Conservation (phyloP, 805 yeast genomes). For the Teunomyces aglyptinius region DNA sequence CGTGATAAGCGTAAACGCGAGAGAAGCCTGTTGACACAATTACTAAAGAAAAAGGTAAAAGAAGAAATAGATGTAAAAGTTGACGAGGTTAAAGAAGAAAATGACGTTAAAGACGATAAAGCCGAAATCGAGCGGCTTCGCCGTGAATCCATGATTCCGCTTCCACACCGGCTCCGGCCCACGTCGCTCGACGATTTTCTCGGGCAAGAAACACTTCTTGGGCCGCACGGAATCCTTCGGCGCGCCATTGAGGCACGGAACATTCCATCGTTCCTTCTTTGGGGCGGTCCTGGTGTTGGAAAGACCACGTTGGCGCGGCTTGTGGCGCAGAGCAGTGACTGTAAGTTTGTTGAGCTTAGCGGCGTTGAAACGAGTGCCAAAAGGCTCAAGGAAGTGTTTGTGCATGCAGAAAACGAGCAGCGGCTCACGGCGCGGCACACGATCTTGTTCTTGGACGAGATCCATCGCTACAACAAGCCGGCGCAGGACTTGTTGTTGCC, state of each 20-base stretch:
- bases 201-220: slow-evolving; percentile 44
- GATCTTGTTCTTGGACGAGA: slow-evolving; percentile 40
- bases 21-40: not conserved
- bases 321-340: slow-evolving; percentile 29
- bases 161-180: slow-evolving; percentile 43
- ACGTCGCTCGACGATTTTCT: slow-evolving; percentile 34
- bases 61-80: not conserved
- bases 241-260: slow-evolving; percentile 32
- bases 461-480: slow-evolving; percentile 43
- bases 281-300: slow-evolving; percentile 48
- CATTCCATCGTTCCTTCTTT: slow-evolving; percentile 40
- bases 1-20: slow-evolving; percentile 13
- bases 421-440: slow-evolving; percentile 32
- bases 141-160: slow-evolving; percentile 26
- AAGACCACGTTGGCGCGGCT: slow-evolving; percentile 44
- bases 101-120: not conserved
- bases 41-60: not conserved
- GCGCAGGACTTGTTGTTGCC: slow-evolving; percentile 44
- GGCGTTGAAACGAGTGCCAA: slow-evolving; percentile 40
- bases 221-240: slow-evolving; percentile 34
- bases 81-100: not conserved
- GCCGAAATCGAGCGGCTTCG: slow-evolving; percentile 12
- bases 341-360: slow-evolving; percentile 38
- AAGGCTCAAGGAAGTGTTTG: slow-evolving; percentile 33
- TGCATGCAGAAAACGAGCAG: slow-evolving; percentile 35